phyloP scores from a whole-genome alignment of 2,329 filamentous ascomycete genomes.

The Penicillium sp. region DNA sequence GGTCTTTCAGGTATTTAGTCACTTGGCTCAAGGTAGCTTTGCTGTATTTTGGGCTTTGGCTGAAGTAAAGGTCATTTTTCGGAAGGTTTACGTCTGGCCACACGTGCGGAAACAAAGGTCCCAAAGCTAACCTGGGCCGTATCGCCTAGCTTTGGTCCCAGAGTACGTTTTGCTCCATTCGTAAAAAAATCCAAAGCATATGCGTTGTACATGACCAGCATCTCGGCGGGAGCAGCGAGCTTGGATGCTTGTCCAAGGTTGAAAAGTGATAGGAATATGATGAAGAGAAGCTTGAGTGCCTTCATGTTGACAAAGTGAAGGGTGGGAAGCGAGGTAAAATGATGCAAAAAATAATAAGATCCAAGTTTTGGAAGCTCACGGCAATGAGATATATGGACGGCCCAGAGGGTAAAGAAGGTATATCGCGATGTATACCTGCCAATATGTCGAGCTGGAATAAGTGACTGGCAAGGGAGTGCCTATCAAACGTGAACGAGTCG shows the following conservation, averaged over 20 bases:
- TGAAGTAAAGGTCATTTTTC: not conserved
- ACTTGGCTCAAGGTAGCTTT: not conserved
- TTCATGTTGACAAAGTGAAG: not conserved
- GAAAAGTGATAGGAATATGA: not conserved
- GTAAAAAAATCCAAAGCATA: not conserved
- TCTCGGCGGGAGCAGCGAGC: not conserved
- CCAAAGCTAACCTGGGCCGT: not conserved
- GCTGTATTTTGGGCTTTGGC: not conserved
- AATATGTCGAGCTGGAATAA: too few relatives aligned
- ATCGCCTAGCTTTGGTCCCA: not conserved
- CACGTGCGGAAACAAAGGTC: not conserved
- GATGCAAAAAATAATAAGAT: too few relatives aligned
- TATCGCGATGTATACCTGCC: too few relatives aligned
- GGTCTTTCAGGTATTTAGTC: too few relatives aligned
- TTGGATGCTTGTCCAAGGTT: not conserved
- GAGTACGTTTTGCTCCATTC: not conserved
- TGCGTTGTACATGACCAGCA: not conserved
- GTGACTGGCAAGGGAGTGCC: too few relatives aligned
- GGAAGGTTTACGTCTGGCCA: not conserved
- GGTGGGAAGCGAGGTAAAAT: too few relatives aligned
- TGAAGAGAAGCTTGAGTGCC: not conserved
- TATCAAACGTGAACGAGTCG: too few relatives aligned
- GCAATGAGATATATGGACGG: too few relatives aligned
- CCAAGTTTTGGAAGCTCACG: too few relatives aligned
- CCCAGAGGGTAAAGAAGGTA: too few relatives aligned